Evolutionary conservation across 345 rosid species (phyloP), one percentile per base, ranked within the genome.

Genomic region (Pelargonium nanum): DNA sequence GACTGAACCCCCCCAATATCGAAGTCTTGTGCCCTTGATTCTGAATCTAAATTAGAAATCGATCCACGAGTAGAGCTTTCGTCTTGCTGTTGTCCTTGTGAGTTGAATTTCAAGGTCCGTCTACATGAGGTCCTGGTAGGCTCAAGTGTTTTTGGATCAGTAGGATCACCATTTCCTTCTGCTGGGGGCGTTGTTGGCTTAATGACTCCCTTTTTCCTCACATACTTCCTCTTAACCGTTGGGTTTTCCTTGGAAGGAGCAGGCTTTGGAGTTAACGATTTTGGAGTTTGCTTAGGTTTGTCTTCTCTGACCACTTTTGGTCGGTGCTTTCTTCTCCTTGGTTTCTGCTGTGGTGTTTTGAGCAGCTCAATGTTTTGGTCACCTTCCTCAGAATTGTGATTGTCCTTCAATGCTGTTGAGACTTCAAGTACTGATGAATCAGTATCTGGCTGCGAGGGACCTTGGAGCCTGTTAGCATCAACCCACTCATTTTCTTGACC

Each of bases 311-410:
- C 63, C 58, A 93, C 94, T 71, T 84, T 93, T 0, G 99, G 96
- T 71, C 97, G 78, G 69, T 87, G 96, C 71, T 89, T 93, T 64
- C 60, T 93, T 72, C 89, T 78, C 75, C 81, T 93, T 1, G 81
- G 82, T 58, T 85, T 87, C 59, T 74, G 78, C 60, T 70, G 74
- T 2, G 91, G 98, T 25, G 95, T 89, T 76, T 66, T 76, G 44
- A 57, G 70, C 56, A 70, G 62, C 17, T 76, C 77, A 63, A 56
- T 60, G 40, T 19, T 45, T 30, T 60, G 53, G 12, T 30, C 72
- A 59, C 64, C 79, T 59, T 67, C 59, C 21, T 68, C 78, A 66
- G 70, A 59, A 71, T 60, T 66, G n/a, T 70, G 70, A 75, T 71
- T 68, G 62, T 71, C 81, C 57, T 26, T 50, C 0, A 21, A 13